Conservation (phyloP, 1,284 basidiomycete species). For the Exsudoporus floridanus region DNA sequence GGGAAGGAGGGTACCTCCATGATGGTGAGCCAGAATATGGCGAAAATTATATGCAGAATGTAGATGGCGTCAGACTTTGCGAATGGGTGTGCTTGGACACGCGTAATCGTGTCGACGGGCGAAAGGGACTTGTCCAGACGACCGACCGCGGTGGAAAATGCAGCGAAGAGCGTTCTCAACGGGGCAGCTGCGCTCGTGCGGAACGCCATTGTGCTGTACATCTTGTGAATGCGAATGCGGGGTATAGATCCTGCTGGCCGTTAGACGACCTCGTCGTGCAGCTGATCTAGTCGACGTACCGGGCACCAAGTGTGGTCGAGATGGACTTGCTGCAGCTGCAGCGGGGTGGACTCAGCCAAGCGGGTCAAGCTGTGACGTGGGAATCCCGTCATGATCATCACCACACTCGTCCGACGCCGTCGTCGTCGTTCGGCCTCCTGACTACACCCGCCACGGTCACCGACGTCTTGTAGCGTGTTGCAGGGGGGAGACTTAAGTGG, state of each 20-base stretch:
- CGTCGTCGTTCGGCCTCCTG: neutral
- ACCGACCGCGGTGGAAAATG: conserved; percentile 57
- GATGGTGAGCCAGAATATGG: conserved; percentile 74
- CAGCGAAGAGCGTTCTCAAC: conserved; percentile 27
- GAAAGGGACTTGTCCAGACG: conserved; percentile 78
- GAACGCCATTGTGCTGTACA: neutral
- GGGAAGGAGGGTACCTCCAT: conserved; percentile 75
- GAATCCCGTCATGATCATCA: neutral
- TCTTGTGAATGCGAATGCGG: neutral
- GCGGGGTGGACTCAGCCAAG: neutral
- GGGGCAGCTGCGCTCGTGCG: conserved; percentile 3
- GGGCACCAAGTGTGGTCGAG: neutral
- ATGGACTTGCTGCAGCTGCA: neutral
- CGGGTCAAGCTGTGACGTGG: neutral
- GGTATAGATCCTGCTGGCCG: neutral
- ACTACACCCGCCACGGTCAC: neutral
- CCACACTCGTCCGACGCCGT: neutral
- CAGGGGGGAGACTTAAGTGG: neutral
- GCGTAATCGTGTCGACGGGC: conserved; percentile 65
- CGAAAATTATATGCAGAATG: conserved; percentile 62
- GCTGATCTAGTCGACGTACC: neutral
- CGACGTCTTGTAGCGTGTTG: neutral
- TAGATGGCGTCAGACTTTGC: conserved; percentile 60
- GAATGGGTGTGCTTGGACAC: conserved; percentile 62
- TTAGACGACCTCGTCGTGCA: neutral